phyloP scores from a whole-genome alignment of 2,329 filamentous ascomycete species.

The Balansia obtecta region DNA sequence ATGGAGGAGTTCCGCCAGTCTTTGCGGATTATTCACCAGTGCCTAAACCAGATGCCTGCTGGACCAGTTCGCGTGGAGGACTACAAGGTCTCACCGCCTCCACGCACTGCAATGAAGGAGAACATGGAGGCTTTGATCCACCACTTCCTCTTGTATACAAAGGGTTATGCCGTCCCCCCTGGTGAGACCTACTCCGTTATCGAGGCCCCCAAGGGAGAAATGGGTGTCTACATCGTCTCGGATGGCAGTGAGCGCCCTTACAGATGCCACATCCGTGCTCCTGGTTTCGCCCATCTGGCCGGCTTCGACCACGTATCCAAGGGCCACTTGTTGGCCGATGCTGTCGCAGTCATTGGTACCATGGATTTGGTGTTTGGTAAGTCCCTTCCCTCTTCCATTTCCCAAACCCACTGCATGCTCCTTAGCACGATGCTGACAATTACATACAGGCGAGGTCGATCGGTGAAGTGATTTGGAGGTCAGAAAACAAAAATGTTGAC shows the following conservation, averaged over 20 bases:
- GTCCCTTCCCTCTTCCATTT: slow-evolving; percentile 13
- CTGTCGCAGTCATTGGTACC: slow-evolving; percentile 85
- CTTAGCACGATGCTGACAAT: background rate
- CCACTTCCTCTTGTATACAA: slow-evolving; percentile 97
- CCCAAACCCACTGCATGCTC: background rate
- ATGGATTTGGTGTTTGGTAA: slow-evolving; percentile 85
- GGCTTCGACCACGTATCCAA: slow-evolving; percentile 89
- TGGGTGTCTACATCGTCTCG: slow-evolving; percentile 94
- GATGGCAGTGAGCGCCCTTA: slow-evolving; percentile 95
- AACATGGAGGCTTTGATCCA: slow-evolving; percentile 99
- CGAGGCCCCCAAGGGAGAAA: slow-evolving; percentile 99
- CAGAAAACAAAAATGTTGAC: slow-evolving; percentile 17
- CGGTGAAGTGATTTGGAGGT: slow-evolving; percentile 28
- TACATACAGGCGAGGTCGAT: slow-evolving; percentile 44
- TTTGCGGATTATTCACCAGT: slow-evolving; percentile 96
- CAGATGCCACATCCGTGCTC: slow-evolving; percentile 92
- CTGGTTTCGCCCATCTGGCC: slow-evolving; percentile 87
- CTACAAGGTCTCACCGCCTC: slow-evolving; percentile 95
- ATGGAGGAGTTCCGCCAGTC: slow-evolving; percentile 99
- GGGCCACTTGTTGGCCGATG: slow-evolving; percentile 90
- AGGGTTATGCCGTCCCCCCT: slow-evolving; percentile 92
- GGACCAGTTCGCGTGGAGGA: slow-evolving; percentile 93
- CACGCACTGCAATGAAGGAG: slow-evolving; percentile 98
- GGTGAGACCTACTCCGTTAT: slow-evolving; percentile 97
- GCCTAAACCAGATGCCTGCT: slow-evolving; percentile 95